phyloP scores from a whole-genome alignment of 306 rosid genomes.

The Quercus berberidifolia region DNA sequence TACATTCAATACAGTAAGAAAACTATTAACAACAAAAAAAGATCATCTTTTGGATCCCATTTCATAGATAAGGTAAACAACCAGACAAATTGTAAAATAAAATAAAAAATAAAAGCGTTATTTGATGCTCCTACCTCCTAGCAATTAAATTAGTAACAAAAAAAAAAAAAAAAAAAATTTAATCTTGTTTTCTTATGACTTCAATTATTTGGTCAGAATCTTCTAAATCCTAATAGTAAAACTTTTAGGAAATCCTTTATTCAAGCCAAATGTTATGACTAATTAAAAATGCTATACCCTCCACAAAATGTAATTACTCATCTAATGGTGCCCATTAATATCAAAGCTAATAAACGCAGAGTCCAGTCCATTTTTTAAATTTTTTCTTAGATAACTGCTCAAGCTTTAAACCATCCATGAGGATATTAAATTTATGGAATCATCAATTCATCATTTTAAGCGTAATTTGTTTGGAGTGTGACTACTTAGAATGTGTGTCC shows the following conservation, averaged over 20 bases:
- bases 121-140: background rate
- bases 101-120: background rate
- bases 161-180: too few species aligned
- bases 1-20: background rate
- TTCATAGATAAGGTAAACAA: background rate
- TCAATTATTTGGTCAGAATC: background rate
- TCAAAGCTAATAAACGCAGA: too few species aligned
- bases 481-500: too few species aligned
- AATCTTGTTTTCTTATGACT: too few species aligned
- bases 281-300: too few species aligned
- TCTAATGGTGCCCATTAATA: too few species aligned
- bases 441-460: too few species aligned
- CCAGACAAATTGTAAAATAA: background rate
- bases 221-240: background rate
- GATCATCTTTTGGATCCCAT: background rate
- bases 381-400: too few species aligned
- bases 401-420: too few species aligned
- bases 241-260: background rate
- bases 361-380: too few species aligned
- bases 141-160: background rate
- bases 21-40: background rate
- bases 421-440: background rate
- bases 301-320: too few species aligned
- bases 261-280: background rate
- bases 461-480: too few species aligned